Evolutionary conservation across 371 early-diverging fungal species (phyloP).

Genomic region (Sporodiniella umbellata): DNA sequence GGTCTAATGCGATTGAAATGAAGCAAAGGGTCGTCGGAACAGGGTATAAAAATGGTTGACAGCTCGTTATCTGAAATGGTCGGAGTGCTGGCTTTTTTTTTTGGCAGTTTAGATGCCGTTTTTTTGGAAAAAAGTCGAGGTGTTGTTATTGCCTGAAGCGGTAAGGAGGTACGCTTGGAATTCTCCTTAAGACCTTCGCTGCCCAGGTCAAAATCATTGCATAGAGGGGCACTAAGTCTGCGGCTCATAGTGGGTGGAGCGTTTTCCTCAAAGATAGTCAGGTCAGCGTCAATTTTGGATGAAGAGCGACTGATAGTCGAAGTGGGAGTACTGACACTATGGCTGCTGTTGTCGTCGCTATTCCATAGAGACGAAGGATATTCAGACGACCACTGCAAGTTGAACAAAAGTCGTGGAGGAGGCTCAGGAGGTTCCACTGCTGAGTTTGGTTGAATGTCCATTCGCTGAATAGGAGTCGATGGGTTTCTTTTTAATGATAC

Average conservation of each 20-base stretch:
- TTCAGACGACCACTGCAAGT: slow-evolving; percentile 14
- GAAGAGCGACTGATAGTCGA: slow-evolving; percentile 1
- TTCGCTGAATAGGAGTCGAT: slow-evolving; percentile 8
- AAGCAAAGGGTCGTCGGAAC: slow-evolving; percentile 9
- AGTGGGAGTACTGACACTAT: slow-evolving; percentile 3
- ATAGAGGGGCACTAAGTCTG: not conserved
- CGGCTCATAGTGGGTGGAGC: not conserved
- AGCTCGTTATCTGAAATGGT: not conserved
- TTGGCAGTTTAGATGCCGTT: too few species aligned
- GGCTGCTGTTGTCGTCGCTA: slow-evolving; percentile 1
- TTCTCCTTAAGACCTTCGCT: too few species aligned
- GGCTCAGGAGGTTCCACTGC: slow-evolving; percentile 23
- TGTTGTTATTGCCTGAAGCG: too few species aligned
- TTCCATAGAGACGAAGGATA: not conserved
- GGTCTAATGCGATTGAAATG: slow-evolving; percentile 16
- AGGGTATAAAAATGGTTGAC: slow-evolving; percentile 5
- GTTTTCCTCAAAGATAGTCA: too few species aligned
- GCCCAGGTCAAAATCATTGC: too few species aligned
- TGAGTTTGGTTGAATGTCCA: slow-evolving; percentile 7
- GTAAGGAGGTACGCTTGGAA: too few species aligned
- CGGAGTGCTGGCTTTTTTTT: not conserved
- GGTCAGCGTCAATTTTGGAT: not conserved
- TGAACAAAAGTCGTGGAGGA: slow-evolving; percentile 18
- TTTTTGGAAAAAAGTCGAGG: too few species aligned
- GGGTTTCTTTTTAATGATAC: slow-evolving; percentile 6